phyloP scores from a whole-genome alignment of 495 filamentous ascomycete genomes.

The Mytilinidion resinicola region DNA sequence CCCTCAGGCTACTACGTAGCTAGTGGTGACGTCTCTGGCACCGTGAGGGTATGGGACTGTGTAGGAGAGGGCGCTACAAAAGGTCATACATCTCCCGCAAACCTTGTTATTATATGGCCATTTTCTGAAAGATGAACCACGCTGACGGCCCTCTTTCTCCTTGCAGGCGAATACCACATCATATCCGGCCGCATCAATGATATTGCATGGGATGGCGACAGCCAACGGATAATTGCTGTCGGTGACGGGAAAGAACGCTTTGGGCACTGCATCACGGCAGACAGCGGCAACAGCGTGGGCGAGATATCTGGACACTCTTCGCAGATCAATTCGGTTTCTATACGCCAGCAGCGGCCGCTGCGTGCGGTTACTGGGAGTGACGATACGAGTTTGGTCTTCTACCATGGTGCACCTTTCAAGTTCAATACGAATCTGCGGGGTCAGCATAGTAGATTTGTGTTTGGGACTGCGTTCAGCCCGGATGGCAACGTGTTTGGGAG shows the following conservation, averaged over 20 bases:
- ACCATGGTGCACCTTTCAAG: slow-evolving; percentile 91
- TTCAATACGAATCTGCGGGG: slow-evolving; percentile 71
- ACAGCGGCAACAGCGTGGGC: slow-evolving; percentile 91
- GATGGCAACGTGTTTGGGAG: slow-evolving; percentile 79
- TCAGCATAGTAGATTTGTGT: slow-evolving; percentile 80
- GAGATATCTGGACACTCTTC: slow-evolving; percentile 87
- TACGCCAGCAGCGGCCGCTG: slow-evolving; percentile 81
- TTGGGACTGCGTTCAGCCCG: slow-evolving; percentile 83
- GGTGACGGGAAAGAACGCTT: slow-evolving; percentile 90
- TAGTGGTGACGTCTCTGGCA: slow-evolving; percentile 80
- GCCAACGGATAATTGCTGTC: slow-evolving; percentile 90
- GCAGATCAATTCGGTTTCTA: slow-evolving; percentile 82
- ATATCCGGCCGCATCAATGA: slow-evolving; percentile 94
- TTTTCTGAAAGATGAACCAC: too few relatives aligned
- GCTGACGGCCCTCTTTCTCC: slow-evolving; percentile 12
- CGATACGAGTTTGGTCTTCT: slow-evolving; percentile 82
- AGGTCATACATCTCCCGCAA: slow-evolving; percentile 34
- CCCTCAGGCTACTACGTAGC: slow-evolving; percentile 93
- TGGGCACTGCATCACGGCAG: slow-evolving; percentile 90
- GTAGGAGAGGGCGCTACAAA: slow-evolving; percentile 60
- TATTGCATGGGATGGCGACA: slow-evolving; percentile 95
- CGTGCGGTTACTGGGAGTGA: slow-evolving; percentile 87
- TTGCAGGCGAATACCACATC: slow-evolving; percentile 77
- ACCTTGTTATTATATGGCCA: background rate
- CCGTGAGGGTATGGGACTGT: slow-evolving; percentile 83